Conservation (phyloP, 306 rosid species). For the Alnus glutinosa region DNA sequence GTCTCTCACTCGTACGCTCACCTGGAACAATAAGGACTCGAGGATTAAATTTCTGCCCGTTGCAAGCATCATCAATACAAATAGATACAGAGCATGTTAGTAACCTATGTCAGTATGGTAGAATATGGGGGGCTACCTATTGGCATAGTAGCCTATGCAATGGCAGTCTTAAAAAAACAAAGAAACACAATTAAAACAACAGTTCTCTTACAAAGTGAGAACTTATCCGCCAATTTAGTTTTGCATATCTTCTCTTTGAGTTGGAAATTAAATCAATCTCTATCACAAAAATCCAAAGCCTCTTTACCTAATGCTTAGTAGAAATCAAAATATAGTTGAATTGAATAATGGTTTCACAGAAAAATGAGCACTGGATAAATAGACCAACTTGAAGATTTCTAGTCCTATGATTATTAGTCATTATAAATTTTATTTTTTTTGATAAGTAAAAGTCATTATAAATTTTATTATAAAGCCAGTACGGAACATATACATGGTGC, state of each 20-base stretch:
- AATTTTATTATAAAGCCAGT: background rate
- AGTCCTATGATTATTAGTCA: background rate
- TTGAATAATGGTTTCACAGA: background rate
- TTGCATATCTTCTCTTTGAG: background rate
- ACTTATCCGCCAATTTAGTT: background rate
- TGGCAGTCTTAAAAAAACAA: background rate
- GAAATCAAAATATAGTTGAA: background rate
- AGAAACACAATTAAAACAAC: too few relatives aligned
- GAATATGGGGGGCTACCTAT: background rate
- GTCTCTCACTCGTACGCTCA: slow-evolving; percentile 88
- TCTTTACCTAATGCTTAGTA: background rate
- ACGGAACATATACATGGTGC: background rate
- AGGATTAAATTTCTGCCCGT: slow-evolving; percentile 14
- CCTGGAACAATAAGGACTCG: slow-evolving; percentile 55
- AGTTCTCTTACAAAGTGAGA: background rate
- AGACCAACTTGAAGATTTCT: background rate
- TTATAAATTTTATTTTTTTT: background rate
- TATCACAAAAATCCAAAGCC: background rate
- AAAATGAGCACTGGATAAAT: background rate
- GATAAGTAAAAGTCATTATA: background rate
- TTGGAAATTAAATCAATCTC: background rate
- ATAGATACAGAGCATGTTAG: background rate
- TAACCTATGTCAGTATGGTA: background rate
- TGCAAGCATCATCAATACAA: slow-evolving; percentile 4
- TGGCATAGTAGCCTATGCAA: background rate